Base-by-base conservation (phyloP, 148 eudicot species). In the Dysphania ambrosioides region DNA sequence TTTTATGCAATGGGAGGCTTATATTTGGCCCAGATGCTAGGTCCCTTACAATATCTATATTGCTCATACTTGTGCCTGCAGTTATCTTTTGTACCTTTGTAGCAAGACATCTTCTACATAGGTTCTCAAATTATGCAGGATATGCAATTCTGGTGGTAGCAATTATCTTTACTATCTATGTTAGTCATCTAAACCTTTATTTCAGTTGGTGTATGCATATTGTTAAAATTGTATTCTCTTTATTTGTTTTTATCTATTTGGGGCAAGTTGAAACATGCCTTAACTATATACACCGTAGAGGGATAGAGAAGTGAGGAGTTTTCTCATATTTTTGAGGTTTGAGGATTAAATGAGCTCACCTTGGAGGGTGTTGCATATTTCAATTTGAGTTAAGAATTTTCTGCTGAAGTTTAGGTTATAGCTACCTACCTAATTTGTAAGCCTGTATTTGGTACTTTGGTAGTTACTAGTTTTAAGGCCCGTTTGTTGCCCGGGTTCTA, bases 1-100 rank as follows among this genome's bases (percentile, higher is more conserved):
- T 90, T 82, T 30, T 88, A 40, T 84, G 83, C 68, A 55, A 31
- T 40, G 94, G 94, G 77, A 88, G 94, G 83, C 77, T 90, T 66
- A 81, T 90, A 71, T 90, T 90, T 82, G 94, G 94, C 55, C 94
- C 91, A 18, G 94, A 90, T 83, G 94, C 90, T 77, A 83, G 84
- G 73, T 88, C 94, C 31, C 82, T 90, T 42, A 72, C 84, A 68
- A 85, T 82, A 27, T 81, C 94, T 51, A 66, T 86, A 66, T 72
- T 82, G 78, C 91, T 90, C 26, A 80, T 90, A 74, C 71, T 88
- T 79, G 85, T 86, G 70, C 94, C 91, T 26, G 62, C 82, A 68
- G 47, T 82, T 47, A 77, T 90, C 68, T 90, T 90, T 79, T 88
- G 90, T 79, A 65, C 82, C 76, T 62, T 85, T 71, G 89, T 90